phyloP scores from a whole-genome alignment of 1,284 basidiomycete genomes.

The Flammula alnicola region DNA sequence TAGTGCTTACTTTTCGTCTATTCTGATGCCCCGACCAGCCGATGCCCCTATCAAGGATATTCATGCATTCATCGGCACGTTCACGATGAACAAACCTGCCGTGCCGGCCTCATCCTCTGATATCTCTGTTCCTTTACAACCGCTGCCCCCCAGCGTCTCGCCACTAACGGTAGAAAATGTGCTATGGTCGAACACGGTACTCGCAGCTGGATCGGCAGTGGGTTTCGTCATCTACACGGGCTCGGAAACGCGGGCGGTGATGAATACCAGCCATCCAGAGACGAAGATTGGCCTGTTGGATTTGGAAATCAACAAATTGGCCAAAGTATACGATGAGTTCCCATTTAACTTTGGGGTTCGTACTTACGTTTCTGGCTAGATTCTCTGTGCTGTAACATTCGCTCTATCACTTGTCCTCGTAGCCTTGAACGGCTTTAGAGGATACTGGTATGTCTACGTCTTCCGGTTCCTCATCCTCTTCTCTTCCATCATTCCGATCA shows the following conservation, averaged over 20 bases:
- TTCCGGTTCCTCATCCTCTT: slow-evolving; percentile 98
- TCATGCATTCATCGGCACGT: slow-evolving; percentile 92
- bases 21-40: slow-evolving; percentile 49
- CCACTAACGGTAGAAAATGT: slow-evolving; percentile 93
- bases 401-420: slow-evolving; percentile 90
- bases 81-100: slow-evolving; percentile 72
- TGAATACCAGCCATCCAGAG: slow-evolving; percentile 97
- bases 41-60: slow-evolving; percentile 98
- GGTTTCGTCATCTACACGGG: slow-evolving; percentile 96
- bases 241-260: slow-evolving; percentile 94
- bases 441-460: slow-evolving; percentile 95
- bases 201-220: slow-evolving; percentile 93
- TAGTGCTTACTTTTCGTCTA: not conserved
- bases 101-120: slow-evolving; percentile 43
- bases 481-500: slow-evolving; percentile 98
- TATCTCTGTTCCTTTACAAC: slow-evolving; percentile 54
- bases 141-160: slow-evolving; percentile 67
- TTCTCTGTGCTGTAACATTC: slow-evolving; percentile 94
- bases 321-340: slow-evolving; percentile 69
- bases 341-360: not conserved
- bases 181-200: slow-evolving; percentile 97
- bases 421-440: slow-evolving; percentile 95
- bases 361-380: slow-evolving; percentile 51
- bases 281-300: slow-evolving; percentile 95
- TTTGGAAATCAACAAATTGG: slow-evolving; percentile 93